phyloP scores from a whole-genome alignment of 805 yeast genomes.

The Sugiyamaella lignohabitans region DNA sequence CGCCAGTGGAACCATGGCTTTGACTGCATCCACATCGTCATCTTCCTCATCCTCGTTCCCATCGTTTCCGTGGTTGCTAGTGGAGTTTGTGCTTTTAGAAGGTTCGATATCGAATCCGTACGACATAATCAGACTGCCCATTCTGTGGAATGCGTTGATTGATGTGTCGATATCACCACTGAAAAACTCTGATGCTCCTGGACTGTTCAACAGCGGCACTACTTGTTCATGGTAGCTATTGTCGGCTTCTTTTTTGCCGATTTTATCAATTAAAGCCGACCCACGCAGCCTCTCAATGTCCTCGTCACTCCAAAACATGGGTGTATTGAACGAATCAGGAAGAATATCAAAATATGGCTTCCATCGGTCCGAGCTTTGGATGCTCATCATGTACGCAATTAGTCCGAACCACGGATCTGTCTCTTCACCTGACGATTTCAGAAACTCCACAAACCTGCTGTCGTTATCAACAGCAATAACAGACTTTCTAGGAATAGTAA shows the following conservation, averaged over 20 bases:
- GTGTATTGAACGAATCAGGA: conserved; percentile 56
- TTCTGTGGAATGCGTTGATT: conserved; percentile 55
- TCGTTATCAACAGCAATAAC: conserved; percentile 58
- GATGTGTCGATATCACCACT: conserved; percentile 31
- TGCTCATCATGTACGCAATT: conserved; percentile 61
- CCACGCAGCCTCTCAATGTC: conserved; percentile 59
- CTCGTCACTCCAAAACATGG: conserved; percentile 72
- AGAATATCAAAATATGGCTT: conserved; percentile 61
- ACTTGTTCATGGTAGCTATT: conserved; percentile 47
- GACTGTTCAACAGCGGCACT: conserved; percentile 36
- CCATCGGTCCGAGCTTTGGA: conserved; percentile 57
- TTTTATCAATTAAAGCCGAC: conserved; percentile 58
- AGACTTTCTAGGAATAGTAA: conserved; percentile 56
- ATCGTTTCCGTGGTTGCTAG: conserved; percentile 26
- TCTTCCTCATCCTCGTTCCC: conserved; percentile 37
- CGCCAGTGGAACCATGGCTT: conserved; percentile 90
- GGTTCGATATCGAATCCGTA: conserved; percentile 80
- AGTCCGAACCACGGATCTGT: conserved; percentile 71
- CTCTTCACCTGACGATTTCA: conserved; percentile 4
- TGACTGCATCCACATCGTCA: conserved; percentile 36
- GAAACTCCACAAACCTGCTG: conserved; percentile 26
- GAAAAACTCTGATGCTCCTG: conserved; percentile 5
- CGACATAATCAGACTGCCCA: conserved; percentile 79
- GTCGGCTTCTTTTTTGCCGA: conserved; percentile 65
- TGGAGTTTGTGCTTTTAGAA: conserved; percentile 17